A percentile compares a stretch with the other conserved stretches of the same genome.
These are phyloP conservation scores for Cladosporium sphaerospermum DNA, from an alignment of 2,329 filamentous ascomycete genomes.

Conservation along the genomic window DNA sequence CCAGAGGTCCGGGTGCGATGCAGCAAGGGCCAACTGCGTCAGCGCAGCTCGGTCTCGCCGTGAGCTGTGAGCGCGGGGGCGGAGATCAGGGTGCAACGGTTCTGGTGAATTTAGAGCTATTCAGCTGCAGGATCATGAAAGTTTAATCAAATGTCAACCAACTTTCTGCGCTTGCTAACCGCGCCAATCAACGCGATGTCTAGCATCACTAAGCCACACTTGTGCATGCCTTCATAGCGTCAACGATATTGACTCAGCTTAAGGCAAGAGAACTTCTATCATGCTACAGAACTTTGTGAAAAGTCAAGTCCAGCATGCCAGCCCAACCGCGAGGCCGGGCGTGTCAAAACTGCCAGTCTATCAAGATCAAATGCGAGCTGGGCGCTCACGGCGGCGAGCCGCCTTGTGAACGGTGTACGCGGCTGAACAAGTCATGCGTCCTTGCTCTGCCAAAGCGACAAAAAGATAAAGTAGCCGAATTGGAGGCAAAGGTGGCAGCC, in stretches of 20 bases:
- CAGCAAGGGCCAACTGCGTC: not conserved
- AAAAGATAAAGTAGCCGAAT: constrained; percentile 21
- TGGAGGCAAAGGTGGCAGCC: constrained; percentile 26
- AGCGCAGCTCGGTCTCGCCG: too few species aligned
- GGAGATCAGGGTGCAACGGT: too few species aligned
- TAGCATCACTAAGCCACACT: not conserved
- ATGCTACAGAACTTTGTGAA: not conserved
- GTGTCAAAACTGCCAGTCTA: constrained; percentile 20
- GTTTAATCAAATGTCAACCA: not conserved
- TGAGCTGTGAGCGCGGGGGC: too few species aligned
- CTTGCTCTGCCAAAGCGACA: constrained; percentile 22
- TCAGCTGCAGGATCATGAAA: not conserved
- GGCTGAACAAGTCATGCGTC: constrained; percentile 23
- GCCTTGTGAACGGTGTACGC: constrained; percentile 24
- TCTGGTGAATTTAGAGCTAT: too few species aligned
- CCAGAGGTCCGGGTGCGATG: not conserved
- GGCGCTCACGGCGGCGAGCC: constrained; percentile 13
- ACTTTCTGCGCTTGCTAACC: not conserved
- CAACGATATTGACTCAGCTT: too few species aligned
- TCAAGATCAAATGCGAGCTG: constrained; percentile 27
- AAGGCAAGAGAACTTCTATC: too few species aligned
- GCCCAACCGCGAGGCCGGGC: constrained; percentile 17
- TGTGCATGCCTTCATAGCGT: not conserved
- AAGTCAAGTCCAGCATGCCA: not conserved
- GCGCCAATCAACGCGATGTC: not conserved